Percentiles rank a stretch among this genome's conserved stretches.
phyloP scores from a whole-genome alignment of 108 stramenopile species.

The Licmophora abbreviata region DNA sequence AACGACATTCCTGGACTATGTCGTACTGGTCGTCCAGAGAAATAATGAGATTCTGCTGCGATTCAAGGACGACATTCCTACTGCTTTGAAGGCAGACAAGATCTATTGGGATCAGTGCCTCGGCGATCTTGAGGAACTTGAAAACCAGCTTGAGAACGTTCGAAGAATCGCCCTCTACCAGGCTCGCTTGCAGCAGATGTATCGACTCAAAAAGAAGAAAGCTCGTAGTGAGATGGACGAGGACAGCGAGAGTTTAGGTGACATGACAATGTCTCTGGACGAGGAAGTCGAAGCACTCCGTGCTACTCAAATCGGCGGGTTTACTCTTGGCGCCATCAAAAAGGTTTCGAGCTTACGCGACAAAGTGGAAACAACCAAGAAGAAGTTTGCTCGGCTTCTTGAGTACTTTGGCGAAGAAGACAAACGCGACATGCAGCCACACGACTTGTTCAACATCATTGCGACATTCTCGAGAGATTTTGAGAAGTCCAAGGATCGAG shows the following conservation, averaged over 20 bases:
- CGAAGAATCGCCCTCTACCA: conserved; percentile 64
- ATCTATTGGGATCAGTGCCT: conserved; percentile 82
- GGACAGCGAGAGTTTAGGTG: conserved; percentile 49
- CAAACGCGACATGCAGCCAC: conserved; percentile 53
- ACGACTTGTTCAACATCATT: conserved; percentile 81
- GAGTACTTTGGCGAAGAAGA: conserved; percentile 84
- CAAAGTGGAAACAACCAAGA: conserved; percentile 63
- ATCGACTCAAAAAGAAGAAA: conserved; percentile 21
- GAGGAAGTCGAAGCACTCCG: conserved; percentile 71
- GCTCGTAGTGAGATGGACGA: conserved; percentile 30
- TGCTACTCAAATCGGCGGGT: conserved; percentile 64
- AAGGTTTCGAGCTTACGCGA: conserved; percentile 79
- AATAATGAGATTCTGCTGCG: conserved; percentile 70
- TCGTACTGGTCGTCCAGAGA: conserved; percentile 79
- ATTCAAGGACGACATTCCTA: conserved; percentile 74
- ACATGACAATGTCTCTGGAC: conserved; percentile 55
- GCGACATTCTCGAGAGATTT: conserved; percentile 68
- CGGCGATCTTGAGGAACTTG: conserved; percentile 71
- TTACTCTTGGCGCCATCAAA: conserved; percentile 78
- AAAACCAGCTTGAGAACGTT: conserved; percentile 77
- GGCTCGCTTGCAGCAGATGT: conserved; percentile 16
- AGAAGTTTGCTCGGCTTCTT: conserved; percentile 44
- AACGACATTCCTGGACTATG: conserved; percentile 92
- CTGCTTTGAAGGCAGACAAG: conserved; percentile 70
- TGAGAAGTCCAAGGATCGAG: conserved; percentile 66